Evolutionary conservation across 208 protist species (phyloP), one percentile per base, ranked within the genome.

Genomic region (Trypanosoma vivax): DNA sequence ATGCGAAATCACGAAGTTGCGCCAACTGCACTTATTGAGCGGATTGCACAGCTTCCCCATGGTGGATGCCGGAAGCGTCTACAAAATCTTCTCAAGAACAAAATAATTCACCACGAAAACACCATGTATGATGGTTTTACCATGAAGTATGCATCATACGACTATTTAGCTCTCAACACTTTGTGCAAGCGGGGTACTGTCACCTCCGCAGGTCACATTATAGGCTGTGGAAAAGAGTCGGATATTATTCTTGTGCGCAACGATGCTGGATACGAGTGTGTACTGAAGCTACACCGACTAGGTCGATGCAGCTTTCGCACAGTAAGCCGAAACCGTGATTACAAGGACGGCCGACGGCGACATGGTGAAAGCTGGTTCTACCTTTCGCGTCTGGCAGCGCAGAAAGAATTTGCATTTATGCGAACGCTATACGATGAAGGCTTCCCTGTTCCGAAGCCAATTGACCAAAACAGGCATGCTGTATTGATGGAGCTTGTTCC

Each of bases 191-290:
- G 97, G 30, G 95, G 92, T 31, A 68, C 70, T 4, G 64, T 99
- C 24, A 66, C 61, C 9, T 76, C 74, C 30, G 81, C 99, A 16
- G 97, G 92, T 21, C 90, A 93, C 65, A 84, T 97, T 42, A 95
- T 99, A 43, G 98, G 98, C 52, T 98, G 99, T 29, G 98, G 98
- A 25, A 99, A 99, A 72, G 98, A 99, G 71, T 98, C 97, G 0
- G 96, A 98, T 70, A 96, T 99, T 35, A 97, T 97, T 50, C 65
- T 96, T 24, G 94, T 95, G 13, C 73, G 60, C 5, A 79, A 90
- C 50, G 79, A 91, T 31, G 75, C 89, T 0, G 93, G 82, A 18
- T 56, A 74, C 39, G 73, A 91, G 57, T 82, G 96, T 41, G 83
- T 97, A 57, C 52, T 98, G 24, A 98, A 98, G 65, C 71, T 97